Percentiles rank a stretch among this genome's conserved stretches.
phyloP scores from a whole-genome alignment of 2,329 filamentous ascomycete genomes.

The Hymenotorrendiella dingleyae region DNA sequence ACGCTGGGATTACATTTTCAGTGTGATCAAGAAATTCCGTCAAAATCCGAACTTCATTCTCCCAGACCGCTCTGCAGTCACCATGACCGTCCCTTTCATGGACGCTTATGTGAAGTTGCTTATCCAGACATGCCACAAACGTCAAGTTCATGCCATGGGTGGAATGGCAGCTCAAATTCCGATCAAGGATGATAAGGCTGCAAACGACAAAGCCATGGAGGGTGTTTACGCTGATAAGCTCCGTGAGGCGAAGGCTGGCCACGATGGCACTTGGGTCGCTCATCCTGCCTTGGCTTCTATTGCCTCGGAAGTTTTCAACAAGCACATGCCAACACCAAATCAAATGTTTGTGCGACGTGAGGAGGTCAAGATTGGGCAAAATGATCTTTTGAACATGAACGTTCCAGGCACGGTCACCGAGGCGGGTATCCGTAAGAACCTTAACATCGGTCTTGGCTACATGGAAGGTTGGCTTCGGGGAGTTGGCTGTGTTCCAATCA shows the following conservation, averaged over 20 bases:
- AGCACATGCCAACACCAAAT: constrained; percentile 97
- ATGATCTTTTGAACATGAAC: constrained; percentile 97
- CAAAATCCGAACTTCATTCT: constrained; percentile 89
- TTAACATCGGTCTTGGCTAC: constrained; percentile 93
- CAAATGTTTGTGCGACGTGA: constrained; percentile 88
- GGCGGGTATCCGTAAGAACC: constrained; percentile 92
- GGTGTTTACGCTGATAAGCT: constrained; percentile 92
- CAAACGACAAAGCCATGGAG: constrained; percentile 93
- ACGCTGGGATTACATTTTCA: constrained; percentile 99
- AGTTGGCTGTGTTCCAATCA: constrained; percentile 93
- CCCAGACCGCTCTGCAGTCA: constrained; percentile 83
- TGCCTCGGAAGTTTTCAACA: constrained; percentile 90
- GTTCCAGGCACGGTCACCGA: constrained; percentile 89
- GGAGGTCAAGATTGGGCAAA: constrained; percentile 78
- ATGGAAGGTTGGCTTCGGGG: constrained; percentile 99
- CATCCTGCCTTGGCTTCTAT: constrained; percentile 88
- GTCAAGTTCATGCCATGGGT: constrained; percentile 97
- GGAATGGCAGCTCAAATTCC: constrained; percentile 99
- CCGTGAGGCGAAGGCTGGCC: constrained; percentile 87
- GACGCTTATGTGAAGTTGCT: constrained; percentile 92
- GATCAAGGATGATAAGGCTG: constrained; percentile 87
- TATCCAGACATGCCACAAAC: constrained; percentile 95
- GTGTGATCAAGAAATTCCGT: constrained; percentile 98
- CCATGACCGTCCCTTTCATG: constrained; percentile 99
- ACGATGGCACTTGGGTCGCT: constrained; percentile 95